A percentile compares a stretch with the other conserved stretches of the same genome.
These are phyloP conservation scores for Jackrogersella multiformis DNA, from an alignment of 495 filamentous ascomycete genomes.

Conservation along the genomic window DNA sequence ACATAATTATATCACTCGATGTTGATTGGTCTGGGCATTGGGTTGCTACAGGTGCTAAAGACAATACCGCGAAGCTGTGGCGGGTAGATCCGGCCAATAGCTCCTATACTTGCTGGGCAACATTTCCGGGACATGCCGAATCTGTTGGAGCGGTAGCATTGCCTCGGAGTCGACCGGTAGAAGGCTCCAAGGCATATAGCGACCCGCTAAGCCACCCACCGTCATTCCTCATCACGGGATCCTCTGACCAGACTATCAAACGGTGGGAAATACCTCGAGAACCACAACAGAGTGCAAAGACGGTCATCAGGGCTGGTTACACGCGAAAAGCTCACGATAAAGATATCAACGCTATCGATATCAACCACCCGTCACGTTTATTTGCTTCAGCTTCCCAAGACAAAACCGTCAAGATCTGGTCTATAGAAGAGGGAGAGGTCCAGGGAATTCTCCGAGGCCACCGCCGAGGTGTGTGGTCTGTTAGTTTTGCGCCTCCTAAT, in stretches of 20 bases:
- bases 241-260: conserved; percentile 94
- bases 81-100: conserved; percentile 78
- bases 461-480: conserved; percentile 92
- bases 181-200: conserved; percentile 67
- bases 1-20: conserved; percentile 95
- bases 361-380: conserved; percentile 71
- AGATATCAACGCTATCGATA: conserved; percentile 94
- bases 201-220: conserved; percentile 83
- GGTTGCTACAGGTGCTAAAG: conserved; percentile 95
- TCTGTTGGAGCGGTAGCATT: conserved; percentile 92
- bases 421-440: conserved; percentile 83
- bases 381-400: conserved; percentile 98
- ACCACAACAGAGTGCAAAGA: conserved; percentile 53
- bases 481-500: conserved; percentile 82
- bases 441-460: conserved; percentile 92
- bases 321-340: conserved; percentile 97
- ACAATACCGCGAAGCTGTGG: conserved; percentile 95
- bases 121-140: conserved; percentile 91
- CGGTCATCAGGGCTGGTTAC: conserved; percentile 67
- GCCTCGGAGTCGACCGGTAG: conserved; percentile 70
- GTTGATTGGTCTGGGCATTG: conserved; percentile 96
- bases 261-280: conserved; percentile 75
- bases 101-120: conserved; percentile 79
- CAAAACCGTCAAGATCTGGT: conserved; percentile 96
- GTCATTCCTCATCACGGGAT: conserved; percentile 85